phyloP scores from a whole-genome alignment of 2,329 filamentous ascomycete genomes.

The Pyrenophora teres region DNA sequence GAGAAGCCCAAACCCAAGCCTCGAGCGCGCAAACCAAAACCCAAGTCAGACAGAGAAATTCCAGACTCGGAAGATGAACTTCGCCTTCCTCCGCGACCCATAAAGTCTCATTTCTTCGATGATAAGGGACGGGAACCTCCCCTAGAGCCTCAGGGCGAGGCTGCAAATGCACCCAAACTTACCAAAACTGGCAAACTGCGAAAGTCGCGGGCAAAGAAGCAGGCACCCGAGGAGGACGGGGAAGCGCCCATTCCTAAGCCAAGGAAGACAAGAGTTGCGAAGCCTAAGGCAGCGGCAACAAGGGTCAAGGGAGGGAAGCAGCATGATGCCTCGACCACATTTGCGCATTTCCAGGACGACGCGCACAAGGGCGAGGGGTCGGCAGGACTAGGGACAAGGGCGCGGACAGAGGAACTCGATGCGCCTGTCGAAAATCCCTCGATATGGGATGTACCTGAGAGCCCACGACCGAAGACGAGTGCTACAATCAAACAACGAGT shows the following conservation, averaged over 20 bases:
- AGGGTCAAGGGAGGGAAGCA: slow-evolving; percentile 20
- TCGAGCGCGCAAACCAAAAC: slow-evolving; percentile 34
- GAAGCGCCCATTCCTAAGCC: slow-evolving; percentile 25
- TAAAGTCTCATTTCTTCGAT: slow-evolving; percentile 30
- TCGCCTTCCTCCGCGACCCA: slow-evolving; percentile 17
- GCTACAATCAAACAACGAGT: slow-evolving; percentile 18
- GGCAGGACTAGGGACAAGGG: not conserved
- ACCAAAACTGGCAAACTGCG: slow-evolving; percentile 34
- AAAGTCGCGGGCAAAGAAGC: slow-evolving; percentile 41
- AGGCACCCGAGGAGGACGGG: slow-evolving; percentile 11
- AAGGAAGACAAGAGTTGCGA: slow-evolving; percentile 33
- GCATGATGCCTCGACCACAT: slow-evolving; percentile 22
- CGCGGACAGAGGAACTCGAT: not conserved
- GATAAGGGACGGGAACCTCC: slow-evolving; percentile 10
- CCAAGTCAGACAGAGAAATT: slow-evolving; percentile 26
- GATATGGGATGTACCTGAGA: slow-evolving; percentile 35
- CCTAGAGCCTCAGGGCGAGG: slow-evolving; percentile 6
- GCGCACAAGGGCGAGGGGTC: slow-evolving; percentile 4
- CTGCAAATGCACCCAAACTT: slow-evolving; percentile 16
- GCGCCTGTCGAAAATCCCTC: slow-evolving; percentile 10
- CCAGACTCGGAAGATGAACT: slow-evolving; percentile 22
- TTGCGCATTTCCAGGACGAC: slow-evolving; percentile 26
- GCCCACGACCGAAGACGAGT: slow-evolving; percentile 21
- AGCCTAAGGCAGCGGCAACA: slow-evolving; percentile 18
- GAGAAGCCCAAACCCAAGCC: slow-evolving; percentile 32